These are phyloP conservation scores for Mucor indicus DNA, from an alignment of 371 early-diverging fungal species.

Conservation along the genomic window DNA sequence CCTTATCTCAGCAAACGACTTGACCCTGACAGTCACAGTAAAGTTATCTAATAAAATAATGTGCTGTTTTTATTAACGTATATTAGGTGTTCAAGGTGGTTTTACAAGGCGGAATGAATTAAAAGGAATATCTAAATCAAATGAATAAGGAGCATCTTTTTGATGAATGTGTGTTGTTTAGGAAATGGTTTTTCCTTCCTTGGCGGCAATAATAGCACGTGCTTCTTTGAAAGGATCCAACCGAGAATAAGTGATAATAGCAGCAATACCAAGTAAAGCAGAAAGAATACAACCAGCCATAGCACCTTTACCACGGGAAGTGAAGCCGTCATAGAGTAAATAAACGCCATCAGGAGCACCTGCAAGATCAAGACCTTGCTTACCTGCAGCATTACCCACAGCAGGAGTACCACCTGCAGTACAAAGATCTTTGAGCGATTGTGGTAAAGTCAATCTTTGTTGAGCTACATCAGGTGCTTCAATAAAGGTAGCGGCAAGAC, in stretches of 20 bases:
- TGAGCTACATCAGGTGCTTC: conserved; percentile 66
- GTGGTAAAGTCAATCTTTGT: conserved; percentile 41
- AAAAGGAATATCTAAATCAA: no score
- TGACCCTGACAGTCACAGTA: no score
- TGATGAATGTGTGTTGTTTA: no score
- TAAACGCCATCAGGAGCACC: conserved; percentile 54
- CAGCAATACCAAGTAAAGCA: conserved; percentile 67
- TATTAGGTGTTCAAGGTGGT: no score
- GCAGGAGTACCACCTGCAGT: conserved; percentile 42
- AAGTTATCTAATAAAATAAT: no score
- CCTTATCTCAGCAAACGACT: neutral
- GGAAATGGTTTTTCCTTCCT: conserved; percentile 3
- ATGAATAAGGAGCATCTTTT: no score
- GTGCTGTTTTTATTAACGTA: no score
- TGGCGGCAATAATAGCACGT: conserved; percentile 19
- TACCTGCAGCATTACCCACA: conserved; percentile 65
- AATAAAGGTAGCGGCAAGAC: conserved; percentile 58
- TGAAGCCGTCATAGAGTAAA: conserved; percentile 53
- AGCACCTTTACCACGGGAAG: conserved; percentile 60
- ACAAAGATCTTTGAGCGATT: conserved; percentile 50
- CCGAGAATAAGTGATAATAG: conserved; percentile 67
- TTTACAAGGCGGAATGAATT: no score
- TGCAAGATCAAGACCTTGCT: conserved; percentile 51
- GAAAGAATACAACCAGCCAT: conserved; percentile 64
- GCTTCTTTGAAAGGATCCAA: conserved; percentile 23